Evolutionary conservation across 2,329 filamentous ascomycete species (phyloP).

Genomic region (Penicillium sp.): DNA sequence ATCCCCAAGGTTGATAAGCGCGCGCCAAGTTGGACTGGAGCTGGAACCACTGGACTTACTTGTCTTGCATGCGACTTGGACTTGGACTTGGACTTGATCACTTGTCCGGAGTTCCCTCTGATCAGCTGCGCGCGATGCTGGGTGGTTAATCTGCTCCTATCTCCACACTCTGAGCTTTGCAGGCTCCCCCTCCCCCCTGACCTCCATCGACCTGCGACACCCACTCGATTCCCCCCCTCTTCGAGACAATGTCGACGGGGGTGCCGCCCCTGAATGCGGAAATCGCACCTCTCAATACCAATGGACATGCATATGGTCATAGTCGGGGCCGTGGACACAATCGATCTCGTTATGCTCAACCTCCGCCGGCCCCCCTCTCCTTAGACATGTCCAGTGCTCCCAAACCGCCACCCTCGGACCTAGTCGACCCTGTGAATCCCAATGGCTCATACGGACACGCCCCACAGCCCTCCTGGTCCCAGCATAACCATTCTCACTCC

Average conservation of each 20-base stretch:
- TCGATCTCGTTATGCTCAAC: conserved; percentile 37
- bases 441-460: conserved; percentile 31
- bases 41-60: no score
- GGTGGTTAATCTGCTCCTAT: background rate
- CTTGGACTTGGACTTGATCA: no score
- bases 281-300: conserved; percentile 29
- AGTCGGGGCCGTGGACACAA: conserved; percentile 39
- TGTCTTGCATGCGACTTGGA: no score
- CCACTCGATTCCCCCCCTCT: background rate
- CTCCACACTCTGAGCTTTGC: conserved; percentile 16
- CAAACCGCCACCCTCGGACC: conserved; percentile 22
- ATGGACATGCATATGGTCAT: conserved; percentile 32
- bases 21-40: no score
- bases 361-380: conserved; percentile 28
- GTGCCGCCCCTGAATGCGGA: conserved; percentile 35
- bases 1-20: background rate
- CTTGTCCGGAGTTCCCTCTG: no score
- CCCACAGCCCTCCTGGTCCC: conserved; percentile 27
- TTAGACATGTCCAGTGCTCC: conserved; percentile 23
- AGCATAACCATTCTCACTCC: conserved; percentile 31
- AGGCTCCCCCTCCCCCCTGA: conserved; percentile 14
- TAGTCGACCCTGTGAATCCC: conserved; percentile 15
- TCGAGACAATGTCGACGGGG: conserved; percentile 40
- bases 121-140: background rate
- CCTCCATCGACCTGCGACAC: conserved; percentile 15